Base-by-base conservation (phyloP, 495 filamentous ascomycete species). In the Tetracladium marchalianum region DNA sequence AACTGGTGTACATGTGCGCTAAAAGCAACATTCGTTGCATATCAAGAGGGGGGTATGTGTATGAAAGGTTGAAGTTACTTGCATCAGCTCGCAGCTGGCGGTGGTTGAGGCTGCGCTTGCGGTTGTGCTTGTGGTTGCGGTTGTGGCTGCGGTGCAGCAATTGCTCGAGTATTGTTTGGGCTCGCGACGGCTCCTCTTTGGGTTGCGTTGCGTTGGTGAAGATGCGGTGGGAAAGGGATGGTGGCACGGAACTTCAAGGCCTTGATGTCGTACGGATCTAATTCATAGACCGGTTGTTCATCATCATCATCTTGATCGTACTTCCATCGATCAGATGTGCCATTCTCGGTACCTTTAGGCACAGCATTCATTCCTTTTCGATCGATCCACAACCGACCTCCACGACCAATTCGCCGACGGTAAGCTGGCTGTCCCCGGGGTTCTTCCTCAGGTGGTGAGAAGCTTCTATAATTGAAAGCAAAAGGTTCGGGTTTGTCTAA, bases 311-410 rank as follows among this genome's bases (percentile, higher is more conserved):
- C 85, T 43, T 80, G 75, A 58, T 93, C 86, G 67, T 83, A 92
- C 59, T 87, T 90, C 74, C 82, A 90, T 41, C 82, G 78, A 56
- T 94, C 87, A 35, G 73, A 72, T 37, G 70, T 53, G 11, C 69
- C 70, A 43, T 71, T 70, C 8, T 54, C 52, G 15, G 19, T 1
- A 36, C 67, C 61, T 48, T 71, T 61, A 70, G 74, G 39, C 65
- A 60, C 31, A 36, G 66, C 71, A n/a, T 65, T 64, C 45, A 75
- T 63, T 16, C 70, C 75, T 38, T 78, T 75, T 56, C 87, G 84
- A 62, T 94, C 87, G 35, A 94, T 86, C 70, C 84, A 80, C 47
- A 94, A 59, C 32, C 87, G 80, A 51, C 84, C 84, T 46, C 85
- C 74, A 50, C 87, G 82, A 31, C 87, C 87, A 50, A 84, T 73